Percentiles rank a stretch among this genome's conserved stretches.
Evolutionary conservation across 1,284 basidiomycete genomes (phyloP).

Genomic region (Melanopsichium pennsylvanicum): DNA sequence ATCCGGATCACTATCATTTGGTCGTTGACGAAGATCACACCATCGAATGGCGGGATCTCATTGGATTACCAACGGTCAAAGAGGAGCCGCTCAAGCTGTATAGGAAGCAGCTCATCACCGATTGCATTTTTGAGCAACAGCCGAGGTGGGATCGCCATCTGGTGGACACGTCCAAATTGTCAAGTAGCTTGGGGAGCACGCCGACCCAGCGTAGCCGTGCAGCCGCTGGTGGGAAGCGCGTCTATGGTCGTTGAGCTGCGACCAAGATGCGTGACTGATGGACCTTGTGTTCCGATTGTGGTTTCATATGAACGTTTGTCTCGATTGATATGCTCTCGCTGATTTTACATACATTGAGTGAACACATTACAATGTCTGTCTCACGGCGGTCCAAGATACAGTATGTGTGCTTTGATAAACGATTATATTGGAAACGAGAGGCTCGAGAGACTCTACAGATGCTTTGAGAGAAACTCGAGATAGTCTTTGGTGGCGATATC

Average conservation of each 20-base stretch:
- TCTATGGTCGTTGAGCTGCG: constrained; percentile 6
- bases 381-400: too few relatives aligned
- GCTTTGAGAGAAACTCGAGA: constrained; percentile 27
- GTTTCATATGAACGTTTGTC: too few relatives aligned
- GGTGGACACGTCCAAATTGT: constrained; percentile 4
- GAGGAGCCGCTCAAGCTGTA: constrained; percentile 27
- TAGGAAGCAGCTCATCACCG: constrained; percentile 31
- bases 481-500: constrained; percentile 47
- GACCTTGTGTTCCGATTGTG: too few relatives aligned
- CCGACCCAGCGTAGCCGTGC: constrained; percentile 16
- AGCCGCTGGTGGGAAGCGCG: constrained; percentile 6
- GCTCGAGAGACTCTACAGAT: constrained; percentile 17
- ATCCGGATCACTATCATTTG: constrained; percentile 27
- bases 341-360: too few relatives aligned
- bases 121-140: constrained; percentile 36
- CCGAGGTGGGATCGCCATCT: constrained; percentile 31
- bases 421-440: too few relatives aligned
- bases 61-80: constrained; percentile 6
- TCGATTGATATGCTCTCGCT: too few relatives aligned
- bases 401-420: too few relatives aligned
- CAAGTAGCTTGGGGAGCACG: constrained; percentile 2
- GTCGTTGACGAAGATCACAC: constrained; percentile 25
- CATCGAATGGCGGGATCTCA: constrained; percentile 20
- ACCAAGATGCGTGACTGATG: too few relatives aligned
- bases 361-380: too few relatives aligned